Conservation (phyloP, 2,329 filamentous ascomycete species). For the Graphiopsis chlorocephala region DNA sequence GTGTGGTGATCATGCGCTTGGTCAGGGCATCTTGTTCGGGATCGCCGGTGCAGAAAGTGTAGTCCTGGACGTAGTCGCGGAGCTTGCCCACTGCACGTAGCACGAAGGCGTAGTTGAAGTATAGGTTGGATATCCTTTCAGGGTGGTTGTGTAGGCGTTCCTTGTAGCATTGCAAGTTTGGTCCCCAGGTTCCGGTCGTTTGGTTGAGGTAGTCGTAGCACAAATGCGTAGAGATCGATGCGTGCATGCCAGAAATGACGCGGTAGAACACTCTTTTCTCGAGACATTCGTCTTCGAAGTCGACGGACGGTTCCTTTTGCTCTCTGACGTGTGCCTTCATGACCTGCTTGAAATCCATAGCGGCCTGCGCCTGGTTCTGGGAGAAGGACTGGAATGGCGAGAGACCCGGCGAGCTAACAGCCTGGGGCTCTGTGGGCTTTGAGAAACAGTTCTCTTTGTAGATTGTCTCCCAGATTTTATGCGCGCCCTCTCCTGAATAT, state of each 20-base stretch:
- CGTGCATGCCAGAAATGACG: conserved; percentile 95
- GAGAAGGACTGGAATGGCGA: conserved; percentile 38
- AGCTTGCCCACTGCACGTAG: conserved; percentile 89
- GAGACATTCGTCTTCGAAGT: conserved; percentile 85
- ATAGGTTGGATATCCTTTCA: conserved; percentile 92
- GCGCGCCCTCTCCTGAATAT: conserved; percentile 78
- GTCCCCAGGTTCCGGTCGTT: conserved; percentile 87
- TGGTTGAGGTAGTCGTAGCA: conserved; percentile 97
- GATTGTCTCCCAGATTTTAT: conserved; percentile 93
- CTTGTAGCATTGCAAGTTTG: conserved; percentile 86
- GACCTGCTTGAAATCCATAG: conserved; percentile 59
- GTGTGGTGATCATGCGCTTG: conserved; percentile 73
- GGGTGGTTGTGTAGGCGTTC: conserved; percentile 78
- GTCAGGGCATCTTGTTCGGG: conserved; percentile 73
- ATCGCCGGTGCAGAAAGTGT: conserved; percentile 92
- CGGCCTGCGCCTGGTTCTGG: conserved; percentile 51
- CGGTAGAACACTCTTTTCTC: conserved; percentile 99
- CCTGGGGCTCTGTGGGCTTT: conserved; percentile 33
- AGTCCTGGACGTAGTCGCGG: conserved; percentile 73
- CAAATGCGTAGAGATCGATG: conserved; percentile 91
- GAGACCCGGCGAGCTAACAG: conserved; percentile 22
- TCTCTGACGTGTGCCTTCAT: conserved; percentile 60
- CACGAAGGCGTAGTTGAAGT: conserved; percentile 98
- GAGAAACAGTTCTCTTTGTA: conserved; percentile 97
- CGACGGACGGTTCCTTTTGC: conserved; percentile 57